Conservation (phyloP, 2,329 filamentous ascomycete species). For the Raffaelea albimanens region DNA sequence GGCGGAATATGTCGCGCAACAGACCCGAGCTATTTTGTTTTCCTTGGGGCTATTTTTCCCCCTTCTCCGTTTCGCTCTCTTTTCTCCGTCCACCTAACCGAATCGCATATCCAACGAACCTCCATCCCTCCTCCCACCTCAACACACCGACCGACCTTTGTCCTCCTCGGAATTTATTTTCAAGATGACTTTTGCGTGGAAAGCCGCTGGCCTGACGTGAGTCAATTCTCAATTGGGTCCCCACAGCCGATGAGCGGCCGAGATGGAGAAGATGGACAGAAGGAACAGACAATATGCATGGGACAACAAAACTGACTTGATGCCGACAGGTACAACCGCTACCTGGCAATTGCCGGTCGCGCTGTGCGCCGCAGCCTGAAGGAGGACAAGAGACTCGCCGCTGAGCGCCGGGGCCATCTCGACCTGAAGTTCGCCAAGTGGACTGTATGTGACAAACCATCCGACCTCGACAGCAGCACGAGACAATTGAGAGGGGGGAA, state of each 20-base stretch:
- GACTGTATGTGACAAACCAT: constrained; percentile 58
- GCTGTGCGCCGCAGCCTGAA: constrained; percentile 94
- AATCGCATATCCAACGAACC: not conserved
- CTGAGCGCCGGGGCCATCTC: constrained; percentile 83
- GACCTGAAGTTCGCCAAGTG: constrained; percentile 90
- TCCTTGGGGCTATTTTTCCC: not conserved
- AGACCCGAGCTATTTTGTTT: constrained; percentile 7
- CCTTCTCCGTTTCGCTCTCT: constrained; percentile 1
- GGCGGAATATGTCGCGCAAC: constrained; percentile 9
- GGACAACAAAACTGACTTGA: too few species aligned
- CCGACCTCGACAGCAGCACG: too few species aligned
- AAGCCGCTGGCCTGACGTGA: constrained; percentile 93
- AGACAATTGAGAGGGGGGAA: not conserved
- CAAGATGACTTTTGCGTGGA: constrained; percentile 97
- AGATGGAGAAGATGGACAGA: constrained; percentile 4
- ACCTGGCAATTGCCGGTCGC: constrained; percentile 89
- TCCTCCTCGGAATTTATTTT: constrained; percentile 20
- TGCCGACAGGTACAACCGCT: constrained; percentile 88
- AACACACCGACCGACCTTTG: constrained; percentile 3
- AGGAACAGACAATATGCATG: too few species aligned
- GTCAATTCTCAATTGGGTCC: constrained; percentile 36
- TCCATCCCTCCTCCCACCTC: constrained; percentile 1
- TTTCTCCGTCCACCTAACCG: not conserved
- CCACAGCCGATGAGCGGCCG: constrained; percentile 5
- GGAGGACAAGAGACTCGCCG: constrained; percentile 78